Conservation (phyloP, 345 rosid genomes). For the Eucalyptus albens region DNA sequence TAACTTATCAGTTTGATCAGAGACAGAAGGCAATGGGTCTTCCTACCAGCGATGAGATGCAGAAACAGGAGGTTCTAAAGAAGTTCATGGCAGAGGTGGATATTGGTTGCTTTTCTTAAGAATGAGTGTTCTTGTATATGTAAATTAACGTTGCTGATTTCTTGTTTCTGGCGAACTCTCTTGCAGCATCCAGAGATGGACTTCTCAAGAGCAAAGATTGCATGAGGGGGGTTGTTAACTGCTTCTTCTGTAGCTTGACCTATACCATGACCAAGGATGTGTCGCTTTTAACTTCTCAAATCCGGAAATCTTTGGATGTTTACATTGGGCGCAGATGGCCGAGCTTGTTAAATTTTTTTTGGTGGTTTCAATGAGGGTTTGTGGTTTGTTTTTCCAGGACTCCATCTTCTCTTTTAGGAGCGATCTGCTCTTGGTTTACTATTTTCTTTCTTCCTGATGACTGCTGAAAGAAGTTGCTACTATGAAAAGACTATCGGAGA, state of each 20-base stretch:
- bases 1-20: slow-evolving; percentile 60
- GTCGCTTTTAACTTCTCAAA: not conserved
- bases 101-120: not conserved
- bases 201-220: slow-evolving; percentile 72
- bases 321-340: not conserved
- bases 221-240: not conserved
- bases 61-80: slow-evolving; percentile 76
- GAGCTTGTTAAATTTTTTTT: not conserved
- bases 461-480: not conserved
- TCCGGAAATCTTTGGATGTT: not conserved
- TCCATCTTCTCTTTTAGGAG: not conserved
- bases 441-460: not conserved
- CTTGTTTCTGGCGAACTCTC: not conserved
- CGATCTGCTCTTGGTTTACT: not conserved
- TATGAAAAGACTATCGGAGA: not conserved
- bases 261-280: not conserved
- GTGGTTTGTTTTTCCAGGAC: not conserved
- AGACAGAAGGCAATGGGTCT: slow-evolving; percentile 93
- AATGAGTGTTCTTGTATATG: not conserved
- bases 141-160: not conserved
- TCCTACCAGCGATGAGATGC: slow-evolving; percentile 79
- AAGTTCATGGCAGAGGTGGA: slow-evolving; percentile 81
- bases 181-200: slow-evolving; percentile 99
- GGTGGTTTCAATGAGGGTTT: not conserved
- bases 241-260: not conserved